Base-by-base conservation (phyloP, 2,329 filamentous ascomycete genomes). In the Aureobasidium sp. region DNA sequence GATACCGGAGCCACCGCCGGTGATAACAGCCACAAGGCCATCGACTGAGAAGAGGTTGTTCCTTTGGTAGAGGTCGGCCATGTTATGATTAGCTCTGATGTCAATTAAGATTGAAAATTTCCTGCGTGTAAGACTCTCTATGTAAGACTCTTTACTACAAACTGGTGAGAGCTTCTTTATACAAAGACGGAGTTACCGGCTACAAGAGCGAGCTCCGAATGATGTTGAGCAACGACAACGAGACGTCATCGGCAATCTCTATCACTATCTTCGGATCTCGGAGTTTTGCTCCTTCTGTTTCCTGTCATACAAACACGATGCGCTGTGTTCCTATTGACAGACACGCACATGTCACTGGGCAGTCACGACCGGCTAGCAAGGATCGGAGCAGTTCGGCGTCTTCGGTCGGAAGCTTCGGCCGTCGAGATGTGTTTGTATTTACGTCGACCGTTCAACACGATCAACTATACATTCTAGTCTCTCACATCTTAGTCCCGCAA, bases 11-110 rank as follows among this genome's bases (percentile, higher is more conserved):
- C 78, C 81, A 48, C 80, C 81, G 47, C 82, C 81, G 1, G 81
- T 84, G 50, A 84, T 74, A 48, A 81, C 76, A 8, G 76, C 78
- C 5, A 84, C 79, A 55, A 81, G 75, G 52, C 76, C 80, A 63
- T 82, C 73, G 62, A 83, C 79, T 21, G 74, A 75, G 72, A 83
- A 83, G 4, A 84, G 69, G 39, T 63, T 42, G 42, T 48, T 39
- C 21, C 54, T 47, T 39, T 58, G 42, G n/a, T 47, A 58, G 21
- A 58, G 9, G 8, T 58, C 54, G n/a, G 41, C 5, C 54, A 58
- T 58, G 7, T 30, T 47, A n/a, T 27, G 5, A 4, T 21, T 42
- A 6, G 13, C 13, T 37, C 13, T 5, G 10, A 36, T 6, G 25
- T 25, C n/a, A 32, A 49, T 10, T 5, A 37, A 37, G 11, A 15